Percentiles rank a stretch among this genome's conserved stretches.
phyloP scores from a whole-genome alignment of 2,329 filamentous ascomycete species.

The Thelonectria olida region DNA sequence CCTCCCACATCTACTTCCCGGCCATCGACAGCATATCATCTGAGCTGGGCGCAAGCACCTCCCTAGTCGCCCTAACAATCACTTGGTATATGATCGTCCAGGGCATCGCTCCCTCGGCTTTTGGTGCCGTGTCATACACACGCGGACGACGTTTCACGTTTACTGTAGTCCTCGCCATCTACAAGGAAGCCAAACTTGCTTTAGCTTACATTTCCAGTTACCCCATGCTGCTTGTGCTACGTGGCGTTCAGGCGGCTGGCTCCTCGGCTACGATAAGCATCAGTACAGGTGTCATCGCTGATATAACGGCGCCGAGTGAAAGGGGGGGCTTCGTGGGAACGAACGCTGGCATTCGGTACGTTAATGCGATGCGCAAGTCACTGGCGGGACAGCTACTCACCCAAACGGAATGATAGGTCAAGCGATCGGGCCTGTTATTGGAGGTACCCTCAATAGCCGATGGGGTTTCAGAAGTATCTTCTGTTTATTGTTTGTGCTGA shows the following conservation, averaged over 20 bases:
- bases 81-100: conserved; percentile 61
- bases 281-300: conserved; percentile 47
- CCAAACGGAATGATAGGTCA: conserved; percentile 4
- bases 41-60: conserved; percentile 43
- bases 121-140: conserved; percentile 58
- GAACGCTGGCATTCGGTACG: conserved; percentile 42
- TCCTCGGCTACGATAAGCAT: conserved; percentile 58
- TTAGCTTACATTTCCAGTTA: conserved; percentile 56
- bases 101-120: conserved; percentile 58
- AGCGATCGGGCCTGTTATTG: conserved; percentile 16
- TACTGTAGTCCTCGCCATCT: conserved; percentile 56
- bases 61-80: conserved; percentile 50
- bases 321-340: conserved; percentile 43
- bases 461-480: conserved; percentile 17
- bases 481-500: conserved; percentile 6
- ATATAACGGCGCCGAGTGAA: conserved; percentile 39
- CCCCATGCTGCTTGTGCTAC: conserved; percentile 53
- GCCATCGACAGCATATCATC: conserved; percentile 50
- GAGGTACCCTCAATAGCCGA: conserved; percentile 10
- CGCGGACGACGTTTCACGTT: conserved; percentile 57
- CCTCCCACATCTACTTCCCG: conserved; percentile 62
- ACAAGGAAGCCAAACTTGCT: conserved; percentile 56
- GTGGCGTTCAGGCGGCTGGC: conserved; percentile 57
- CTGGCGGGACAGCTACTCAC: neutral
- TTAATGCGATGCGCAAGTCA: neutral